Evolutionary conservation across 495 filamentous ascomycete species (phyloP).

Genomic region (Aspergillus homomorphus): DNA sequence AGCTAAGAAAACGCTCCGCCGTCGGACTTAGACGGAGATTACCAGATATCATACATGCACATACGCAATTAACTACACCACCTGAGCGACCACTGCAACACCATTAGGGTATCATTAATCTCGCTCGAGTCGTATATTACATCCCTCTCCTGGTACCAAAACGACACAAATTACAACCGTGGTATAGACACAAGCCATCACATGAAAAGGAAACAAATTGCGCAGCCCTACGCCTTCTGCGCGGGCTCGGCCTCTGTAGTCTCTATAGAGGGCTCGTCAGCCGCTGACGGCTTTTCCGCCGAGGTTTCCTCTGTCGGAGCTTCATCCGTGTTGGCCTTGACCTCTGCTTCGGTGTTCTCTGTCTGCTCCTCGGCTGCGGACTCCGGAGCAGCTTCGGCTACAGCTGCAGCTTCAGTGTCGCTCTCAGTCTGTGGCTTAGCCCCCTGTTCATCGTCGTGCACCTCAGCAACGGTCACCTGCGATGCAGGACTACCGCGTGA

Average conservation of each 20-base stretch:
- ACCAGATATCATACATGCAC: neutral
- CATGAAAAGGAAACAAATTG: conserved; percentile 11
- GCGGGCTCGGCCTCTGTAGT: conserved; percentile 12
- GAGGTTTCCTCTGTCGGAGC: neutral
- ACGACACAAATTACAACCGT: conserved; percentile 23
- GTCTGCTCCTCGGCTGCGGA: neutral
- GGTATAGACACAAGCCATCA: conserved; percentile 15
- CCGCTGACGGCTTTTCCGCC: neutral
- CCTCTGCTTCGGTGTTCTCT: conserved; percentile 7
- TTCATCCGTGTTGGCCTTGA: conserved; percentile 3
- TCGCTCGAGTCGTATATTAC: conserved; percentile 33
- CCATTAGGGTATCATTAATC: conserved; percentile 41
- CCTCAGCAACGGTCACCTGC: conserved; percentile 23
- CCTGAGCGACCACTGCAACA: conserved; percentile 10
- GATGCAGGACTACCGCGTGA: conserved; percentile 12
- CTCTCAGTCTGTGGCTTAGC: neutral
- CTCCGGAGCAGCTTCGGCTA: neutral
- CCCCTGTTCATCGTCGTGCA: conserved; percentile 11
- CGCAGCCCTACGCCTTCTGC: conserved; percentile 17
- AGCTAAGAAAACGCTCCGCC: neutral
- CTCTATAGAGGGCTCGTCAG: neutral
- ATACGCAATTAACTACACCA: neutral
- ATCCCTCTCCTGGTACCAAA: conserved; percentile 16
- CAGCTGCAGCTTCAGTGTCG: neutral
- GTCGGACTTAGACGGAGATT: conserved; percentile 9